Conservation (phyloP, 75 land plant species). For the Sequoiadendron giganteum region DNA sequence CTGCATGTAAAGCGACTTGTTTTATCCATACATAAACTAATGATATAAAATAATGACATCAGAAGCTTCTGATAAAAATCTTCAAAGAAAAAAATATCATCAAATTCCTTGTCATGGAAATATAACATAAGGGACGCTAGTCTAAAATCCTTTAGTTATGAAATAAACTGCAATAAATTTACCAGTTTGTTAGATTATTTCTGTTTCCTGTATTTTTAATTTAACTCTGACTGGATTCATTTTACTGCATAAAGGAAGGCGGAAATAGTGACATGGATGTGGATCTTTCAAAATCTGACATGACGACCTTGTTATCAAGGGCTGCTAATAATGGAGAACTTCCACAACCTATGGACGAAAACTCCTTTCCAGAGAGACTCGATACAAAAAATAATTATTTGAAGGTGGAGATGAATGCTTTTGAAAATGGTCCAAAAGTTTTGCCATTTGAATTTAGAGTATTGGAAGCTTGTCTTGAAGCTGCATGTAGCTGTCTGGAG, state of each 20-base stretch:
- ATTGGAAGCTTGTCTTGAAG: constrained; percentile 56
- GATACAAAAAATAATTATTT: neutral
- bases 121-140: neutral
- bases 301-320: neutral
- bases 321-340: neutral
- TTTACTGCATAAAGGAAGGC: constrained; percentile 8
- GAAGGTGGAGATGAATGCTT: constrained; percentile 1
- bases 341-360: neutral
- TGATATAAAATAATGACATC: neutral
- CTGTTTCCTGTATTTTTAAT: neutral
- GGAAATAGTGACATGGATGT: neutral
- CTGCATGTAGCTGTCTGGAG: constrained; percentile 52
- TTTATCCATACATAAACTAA: neutral
- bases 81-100: neutral
- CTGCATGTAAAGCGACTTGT: neutral
- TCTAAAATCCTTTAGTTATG: neutral
- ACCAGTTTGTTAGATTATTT: neutral
- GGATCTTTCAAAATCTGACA: neutral
- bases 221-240: neutral
- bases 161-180: neutral
- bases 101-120: neutral
- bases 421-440: constrained; percentile 31
- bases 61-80: neutral
- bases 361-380: constrained; percentile 1
- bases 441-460: constrained; percentile 68